Evolutionary conservation across 305 asterid genomes (phyloP).

Genomic region (Solanum hybrid): DNA sequence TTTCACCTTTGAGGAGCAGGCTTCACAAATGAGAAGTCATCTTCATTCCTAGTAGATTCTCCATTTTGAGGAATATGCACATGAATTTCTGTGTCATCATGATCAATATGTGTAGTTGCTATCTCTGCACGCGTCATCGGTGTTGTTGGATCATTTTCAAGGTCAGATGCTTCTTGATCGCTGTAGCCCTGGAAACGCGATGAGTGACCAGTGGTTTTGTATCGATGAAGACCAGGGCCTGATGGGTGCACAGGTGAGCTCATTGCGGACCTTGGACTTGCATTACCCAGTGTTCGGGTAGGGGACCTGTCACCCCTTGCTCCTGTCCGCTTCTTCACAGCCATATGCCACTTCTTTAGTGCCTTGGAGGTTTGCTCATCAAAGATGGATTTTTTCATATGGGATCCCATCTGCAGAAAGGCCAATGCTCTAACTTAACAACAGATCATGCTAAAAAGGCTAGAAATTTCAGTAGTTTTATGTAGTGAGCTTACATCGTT

Average conservation of each 20-base stretch:
- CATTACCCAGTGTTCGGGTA: constrained; percentile 39
- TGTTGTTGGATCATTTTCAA: constrained; percentile 43
- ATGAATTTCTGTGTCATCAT: constrained; percentile 22
- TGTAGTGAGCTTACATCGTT: background rate
- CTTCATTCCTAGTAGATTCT: constrained; percentile 26
- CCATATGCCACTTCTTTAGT: constrained; percentile 83
- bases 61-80: background rate
- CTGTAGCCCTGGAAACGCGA: constrained; percentile 17
- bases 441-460: background rate
- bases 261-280: constrained; percentile 55
- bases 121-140: constrained; percentile 32
- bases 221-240: constrained; percentile 51
- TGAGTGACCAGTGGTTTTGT: constrained; percentile 64
- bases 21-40: constrained; percentile 59
- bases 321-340: constrained; percentile 65
- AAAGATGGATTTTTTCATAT: constrained; percentile 70
- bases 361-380: constrained; percentile 90
- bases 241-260: constrained; percentile 50
- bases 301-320: constrained; percentile 41
- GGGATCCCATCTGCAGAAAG: constrained; percentile 64
- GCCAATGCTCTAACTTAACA: background rate
- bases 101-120: constrained; percentile 26
- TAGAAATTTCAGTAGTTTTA: background rate
- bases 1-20: constrained; percentile 38
- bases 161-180: constrained; percentile 36